These are phyloP conservation scores for Physcomitrellopsis africana DNA, from an alignment of 225 moss, liverwort and hornwort species.

Conservation along the genomic window DNA sequence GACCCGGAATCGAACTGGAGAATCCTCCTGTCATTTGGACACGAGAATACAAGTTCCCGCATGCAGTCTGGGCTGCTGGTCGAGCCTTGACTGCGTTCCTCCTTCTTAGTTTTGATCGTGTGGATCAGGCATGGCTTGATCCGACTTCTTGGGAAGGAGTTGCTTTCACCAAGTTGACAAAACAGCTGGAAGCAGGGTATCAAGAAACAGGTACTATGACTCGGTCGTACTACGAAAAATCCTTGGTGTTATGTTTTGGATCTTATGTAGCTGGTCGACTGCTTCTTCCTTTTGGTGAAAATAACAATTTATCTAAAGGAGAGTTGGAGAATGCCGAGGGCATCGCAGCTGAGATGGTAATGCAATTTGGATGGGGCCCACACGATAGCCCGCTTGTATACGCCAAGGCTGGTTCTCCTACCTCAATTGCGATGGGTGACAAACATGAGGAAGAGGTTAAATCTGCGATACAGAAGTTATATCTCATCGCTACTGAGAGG, in stretches of 20 bases:
- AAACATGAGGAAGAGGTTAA: conserved; percentile 78
- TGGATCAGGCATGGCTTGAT: conserved; percentile 66
- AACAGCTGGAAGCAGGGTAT: conserved; percentile 77
- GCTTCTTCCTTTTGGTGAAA: conserved; percentile 89
- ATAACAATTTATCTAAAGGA: conserved; percentile 72
- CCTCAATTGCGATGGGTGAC: conserved; percentile 81
- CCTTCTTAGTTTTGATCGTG: conserved; percentile 63
- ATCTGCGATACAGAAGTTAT: conserved; percentile 68
- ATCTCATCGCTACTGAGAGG: conserved; percentile 71
- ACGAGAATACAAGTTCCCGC: conserved; percentile 91
- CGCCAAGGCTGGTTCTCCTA: conserved; percentile 51
- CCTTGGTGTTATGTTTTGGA: conserved; percentile 88
- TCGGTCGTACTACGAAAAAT: conserved; percentile 84
- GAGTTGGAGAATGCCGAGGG: conserved; percentile 81
- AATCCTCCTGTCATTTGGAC: conserved; percentile 83
- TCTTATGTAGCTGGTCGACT: conserved; percentile 80
- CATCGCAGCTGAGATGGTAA: conserved; percentile 90
- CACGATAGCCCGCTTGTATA: conserved; percentile 95
- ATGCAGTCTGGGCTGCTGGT: conserved; percentile 98
- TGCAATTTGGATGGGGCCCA: conserved; percentile 96
- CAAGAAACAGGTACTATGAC: conserved; percentile 90
- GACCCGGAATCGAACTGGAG: conserved; percentile 79
- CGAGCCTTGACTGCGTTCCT: conserved; percentile 76
- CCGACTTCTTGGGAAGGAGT: conserved; percentile 74
- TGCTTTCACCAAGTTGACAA: conserved; percentile 87